Conservation (phyloP, 306 rosid genomes). For the Medicago arabica region DNA sequence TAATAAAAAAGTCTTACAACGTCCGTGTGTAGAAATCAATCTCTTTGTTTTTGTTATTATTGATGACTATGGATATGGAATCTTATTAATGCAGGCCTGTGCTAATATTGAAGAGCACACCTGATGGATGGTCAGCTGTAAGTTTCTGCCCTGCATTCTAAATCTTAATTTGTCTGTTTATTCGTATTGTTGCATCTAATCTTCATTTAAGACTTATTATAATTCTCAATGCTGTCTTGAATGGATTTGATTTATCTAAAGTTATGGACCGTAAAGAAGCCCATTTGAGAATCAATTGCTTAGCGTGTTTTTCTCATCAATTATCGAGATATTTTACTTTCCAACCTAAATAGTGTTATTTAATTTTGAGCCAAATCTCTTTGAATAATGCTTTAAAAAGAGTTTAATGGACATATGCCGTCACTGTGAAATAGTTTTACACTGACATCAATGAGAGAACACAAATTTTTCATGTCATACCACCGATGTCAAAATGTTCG, state of each 20-base stretch:
- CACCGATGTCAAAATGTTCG: too few species aligned
- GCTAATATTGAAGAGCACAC: slow-evolving; percentile 76
- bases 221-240: neutral
- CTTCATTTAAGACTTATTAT: neutral
- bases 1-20: neutral
- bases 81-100: slow-evolving; percentile 71
- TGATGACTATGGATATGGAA: slow-evolving; percentile 10
- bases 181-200: slow-evolving; percentile 15
- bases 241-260: neutral
- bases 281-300: neutral
- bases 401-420: too few species aligned
- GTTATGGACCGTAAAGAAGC: neutral
- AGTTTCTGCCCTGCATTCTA: slow-evolving; percentile 47
- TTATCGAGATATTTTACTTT: neutral
- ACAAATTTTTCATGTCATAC: too few species aligned
- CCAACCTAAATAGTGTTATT: neutral
- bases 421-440: too few species aligned
- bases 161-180: slow-evolving; percentile 29
- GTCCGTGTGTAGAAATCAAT: neutral
- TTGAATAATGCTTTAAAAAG: neutral
- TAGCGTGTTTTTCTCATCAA: neutral
- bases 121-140: slow-evolving; percentile 91
- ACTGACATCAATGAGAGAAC: too few species aligned
- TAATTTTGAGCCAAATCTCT: neutral
- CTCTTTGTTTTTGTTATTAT: slow-evolving; percentile 15